Evolutionary conservation across 2,329 filamentous ascomycete genomes (phyloP).

Genomic region (Chaetomium olivaceum): DNA sequence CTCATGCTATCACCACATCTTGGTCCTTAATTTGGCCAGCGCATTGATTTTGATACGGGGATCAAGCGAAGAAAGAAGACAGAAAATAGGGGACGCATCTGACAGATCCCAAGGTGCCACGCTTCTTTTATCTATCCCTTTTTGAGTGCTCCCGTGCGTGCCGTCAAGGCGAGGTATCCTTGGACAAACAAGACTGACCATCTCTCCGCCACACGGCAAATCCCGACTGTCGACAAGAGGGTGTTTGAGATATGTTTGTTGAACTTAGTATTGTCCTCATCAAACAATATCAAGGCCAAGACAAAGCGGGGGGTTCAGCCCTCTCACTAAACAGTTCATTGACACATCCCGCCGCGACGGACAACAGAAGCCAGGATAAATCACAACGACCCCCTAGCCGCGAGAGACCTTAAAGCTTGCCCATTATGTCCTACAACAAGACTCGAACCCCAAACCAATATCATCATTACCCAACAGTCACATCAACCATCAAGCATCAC

Average conservation of each 20-base stretch:
- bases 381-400: background rate
- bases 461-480: background rate
- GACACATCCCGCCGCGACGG: background rate
- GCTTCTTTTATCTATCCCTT: background rate
- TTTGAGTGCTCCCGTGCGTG: background rate
- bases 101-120: background rate
- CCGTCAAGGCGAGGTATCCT: background rate
- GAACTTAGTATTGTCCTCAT: background rate
- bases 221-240: background rate
- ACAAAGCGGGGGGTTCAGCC: background rate
- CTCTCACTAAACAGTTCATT: background rate
- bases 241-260: background rate
- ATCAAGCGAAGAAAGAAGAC: background rate
- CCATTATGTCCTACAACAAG: background rate
- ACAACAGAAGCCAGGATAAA: background rate
- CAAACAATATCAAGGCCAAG: background rate
- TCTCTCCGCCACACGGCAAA: background rate
- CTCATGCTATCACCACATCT: background rate
- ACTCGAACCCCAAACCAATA: background rate
- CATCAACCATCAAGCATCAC: no score
- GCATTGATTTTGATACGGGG: no score
- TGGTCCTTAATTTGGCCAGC: background rate
- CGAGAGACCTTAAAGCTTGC: background rate
- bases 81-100: background rate
- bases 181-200: background rate